These are phyloP conservation scores for Sisymbrium altissimum DNA, from an alignment of 345 rosid genomes.

Conservation along the genomic window DNA sequence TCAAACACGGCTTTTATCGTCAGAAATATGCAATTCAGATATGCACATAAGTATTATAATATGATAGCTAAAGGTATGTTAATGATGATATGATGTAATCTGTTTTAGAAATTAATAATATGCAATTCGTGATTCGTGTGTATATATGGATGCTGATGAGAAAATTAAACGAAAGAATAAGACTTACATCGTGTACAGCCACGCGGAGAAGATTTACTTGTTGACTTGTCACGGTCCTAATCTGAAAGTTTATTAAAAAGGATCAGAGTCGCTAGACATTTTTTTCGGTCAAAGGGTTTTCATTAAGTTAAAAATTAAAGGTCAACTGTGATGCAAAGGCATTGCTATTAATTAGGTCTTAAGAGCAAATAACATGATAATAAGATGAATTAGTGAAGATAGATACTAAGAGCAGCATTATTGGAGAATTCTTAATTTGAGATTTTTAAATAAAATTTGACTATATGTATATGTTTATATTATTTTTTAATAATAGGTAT, in stretches of 20 bases:
- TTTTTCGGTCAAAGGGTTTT: neutral
- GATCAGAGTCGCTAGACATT: neutral
- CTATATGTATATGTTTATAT: no score
- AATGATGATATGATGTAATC: neutral
- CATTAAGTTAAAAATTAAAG: neutral
- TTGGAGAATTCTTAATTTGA: no score
- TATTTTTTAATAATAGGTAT: no score
- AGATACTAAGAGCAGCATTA: no score
- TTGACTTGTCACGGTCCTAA: slow-evolving; percentile 51
- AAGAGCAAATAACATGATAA: neutral
- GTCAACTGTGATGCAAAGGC: neutral
- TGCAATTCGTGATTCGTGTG: no score
- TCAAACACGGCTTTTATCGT: neutral
- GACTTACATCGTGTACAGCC: slow-evolving; percentile 74
- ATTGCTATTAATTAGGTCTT: neutral
- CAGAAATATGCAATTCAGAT: neutral
- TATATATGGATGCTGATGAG: neutral
- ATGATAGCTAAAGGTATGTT: neutral
- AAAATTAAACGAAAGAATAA: neutral
- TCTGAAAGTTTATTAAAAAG: slow-evolving; percentile 33
- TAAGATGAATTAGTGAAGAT: no score
- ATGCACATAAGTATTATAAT: neutral
- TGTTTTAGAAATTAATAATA: neutral
- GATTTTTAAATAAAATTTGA: no score
- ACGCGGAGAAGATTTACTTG: slow-evolving; percentile 66